phyloP scores from a whole-genome alignment of 2,329 filamentous ascomycete genomes.

The Lachnellula arida region DNA sequence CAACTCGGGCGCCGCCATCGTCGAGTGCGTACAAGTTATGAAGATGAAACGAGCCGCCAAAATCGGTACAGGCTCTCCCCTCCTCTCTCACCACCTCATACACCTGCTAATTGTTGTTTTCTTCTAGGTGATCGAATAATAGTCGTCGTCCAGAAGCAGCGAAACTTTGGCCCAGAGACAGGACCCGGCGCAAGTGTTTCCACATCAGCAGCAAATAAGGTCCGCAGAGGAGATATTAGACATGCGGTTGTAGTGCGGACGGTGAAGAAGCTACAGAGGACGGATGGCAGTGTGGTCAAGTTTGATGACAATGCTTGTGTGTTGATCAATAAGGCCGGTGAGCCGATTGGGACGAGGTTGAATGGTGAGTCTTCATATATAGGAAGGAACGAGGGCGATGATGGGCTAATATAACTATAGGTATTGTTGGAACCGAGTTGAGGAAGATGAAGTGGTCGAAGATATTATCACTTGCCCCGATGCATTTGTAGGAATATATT shows the following conservation, averaged over 20 bases:
- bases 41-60: conserved; percentile 84
- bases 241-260: conserved; percentile 95
- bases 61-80: conserved; percentile 62
- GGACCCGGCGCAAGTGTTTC: conserved; percentile 68
- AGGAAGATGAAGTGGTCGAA: conserved; percentile 96
- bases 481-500: conserved; percentile 55
- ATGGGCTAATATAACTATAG: conserved; percentile 34
- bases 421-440: conserved; percentile 85
- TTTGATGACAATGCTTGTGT: conserved; percentile 99
- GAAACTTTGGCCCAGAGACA: conserved; percentile 67
- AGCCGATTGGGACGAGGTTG: conserved; percentile 88
- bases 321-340: conserved; percentile 91
- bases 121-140: conserved; percentile 85
- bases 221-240: conserved; percentile 91
- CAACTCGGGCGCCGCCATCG: conserved; percentile 91
- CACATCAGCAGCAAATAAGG: conserved; percentile 77
- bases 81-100: neutral
- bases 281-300: conserved; percentile 82
- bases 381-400: neutral
- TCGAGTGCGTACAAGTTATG: conserved; percentile 92
- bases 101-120: neutral
- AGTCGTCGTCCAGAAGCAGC: conserved; percentile 95
- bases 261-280: conserved; percentile 77
- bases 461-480: conserved; percentile 90
- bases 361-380: conserved; percentile 52